Evolutionary conservation across 2,329 filamentous ascomycete genomes (phyloP).

Genomic region (Hypoxylon sp.): DNA sequence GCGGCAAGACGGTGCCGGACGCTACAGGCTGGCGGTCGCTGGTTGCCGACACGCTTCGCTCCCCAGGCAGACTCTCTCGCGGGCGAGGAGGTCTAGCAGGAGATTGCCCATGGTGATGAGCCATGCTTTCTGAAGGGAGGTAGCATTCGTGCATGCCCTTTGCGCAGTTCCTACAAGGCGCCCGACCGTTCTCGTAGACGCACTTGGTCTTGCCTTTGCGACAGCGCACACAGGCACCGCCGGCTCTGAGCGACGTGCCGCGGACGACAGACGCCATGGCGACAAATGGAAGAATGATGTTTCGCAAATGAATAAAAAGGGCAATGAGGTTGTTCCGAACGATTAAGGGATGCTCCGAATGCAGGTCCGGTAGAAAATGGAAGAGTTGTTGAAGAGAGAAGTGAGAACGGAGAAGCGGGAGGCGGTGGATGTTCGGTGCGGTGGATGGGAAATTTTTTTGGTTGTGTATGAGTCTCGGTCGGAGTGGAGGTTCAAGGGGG

Average conservation of each 20-base stretch:
- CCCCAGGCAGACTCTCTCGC: slow-evolving; percentile 69
- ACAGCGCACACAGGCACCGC: slow-evolving; percentile 73
- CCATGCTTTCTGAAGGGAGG: slow-evolving; percentile 72
- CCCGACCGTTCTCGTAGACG: slow-evolving; percentile 73
- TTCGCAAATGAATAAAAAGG: slow-evolving; percentile 18
- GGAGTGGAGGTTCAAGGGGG: slow-evolving; percentile 52
- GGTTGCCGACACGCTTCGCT: slow-evolving; percentile 62
- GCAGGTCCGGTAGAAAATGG: slow-evolving; percentile 48
- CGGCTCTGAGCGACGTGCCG: slow-evolving; percentile 72
- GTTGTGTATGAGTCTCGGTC: slow-evolving; percentile 52
- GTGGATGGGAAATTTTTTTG: slow-evolving; percentile 52
- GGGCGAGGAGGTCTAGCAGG: slow-evolving; percentile 68
- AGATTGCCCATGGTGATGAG: slow-evolving; percentile 71
- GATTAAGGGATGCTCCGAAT: slow-evolving; percentile 45
- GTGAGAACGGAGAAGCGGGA: slow-evolving; percentile 52
- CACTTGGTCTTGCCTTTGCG: slow-evolving; percentile 76
- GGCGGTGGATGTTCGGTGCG: slow-evolving; percentile 54
- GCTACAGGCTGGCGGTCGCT: slow-evolving; percentile 63
- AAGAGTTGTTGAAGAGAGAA: slow-evolving; percentile 47
- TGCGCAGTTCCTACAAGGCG: slow-evolving; percentile 75
- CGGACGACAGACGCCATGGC: slow-evolving; percentile 64
- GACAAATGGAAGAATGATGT: slow-evolving; percentile 20
- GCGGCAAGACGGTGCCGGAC: slow-evolving; percentile 59
- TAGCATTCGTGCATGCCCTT: slow-evolving; percentile 76
- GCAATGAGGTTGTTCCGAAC: slow-evolving; percentile 29